Evolutionary conservation across 805 yeast species (phyloP).

Genomic region (Zygoascus tannicola): DNA sequence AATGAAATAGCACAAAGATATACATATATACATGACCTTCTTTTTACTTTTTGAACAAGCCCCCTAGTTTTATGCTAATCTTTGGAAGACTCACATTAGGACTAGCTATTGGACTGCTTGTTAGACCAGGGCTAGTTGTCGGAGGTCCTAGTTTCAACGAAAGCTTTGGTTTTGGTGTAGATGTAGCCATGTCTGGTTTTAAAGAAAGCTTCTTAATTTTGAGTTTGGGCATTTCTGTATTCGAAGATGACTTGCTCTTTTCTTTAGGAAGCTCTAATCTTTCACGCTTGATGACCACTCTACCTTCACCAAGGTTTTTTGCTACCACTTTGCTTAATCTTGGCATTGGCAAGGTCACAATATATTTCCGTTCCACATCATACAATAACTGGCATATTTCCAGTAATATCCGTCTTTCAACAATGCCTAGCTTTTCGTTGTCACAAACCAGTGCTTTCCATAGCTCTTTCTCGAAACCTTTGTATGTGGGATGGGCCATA

Average conservation of each 20-base stretch:
- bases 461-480: constrained; percentile 38
- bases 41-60: neutral
- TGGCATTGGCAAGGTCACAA: constrained; percentile 61
- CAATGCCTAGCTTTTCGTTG: constrained; percentile 50
- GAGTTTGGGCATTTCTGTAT: neutral
- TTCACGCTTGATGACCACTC: constrained; percentile 40
- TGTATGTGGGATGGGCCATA: constrained; percentile 40
- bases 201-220: neutral
- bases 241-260: neutral
- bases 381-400: constrained; percentile 59
- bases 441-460: constrained; percentile 49
- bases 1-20: no score
- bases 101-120: neutral
- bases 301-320: constrained; percentile 41
- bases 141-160: neutral
- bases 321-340: constrained; percentile 59
- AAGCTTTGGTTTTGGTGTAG: neutral
- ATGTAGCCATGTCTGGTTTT: neutral
- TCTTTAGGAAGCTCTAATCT: neutral
- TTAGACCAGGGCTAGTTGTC: no score
- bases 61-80: neutral
- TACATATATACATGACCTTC: no score
- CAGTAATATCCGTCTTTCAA: constrained; percentile 53
- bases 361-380: constrained; percentile 47
- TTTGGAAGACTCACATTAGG: neutral